Evolutionary conservation across 2,329 filamentous ascomycete genomes (phyloP), one percentile per base, ranked within the genome.

Genomic region (Metarhizium brunneum): DNA sequence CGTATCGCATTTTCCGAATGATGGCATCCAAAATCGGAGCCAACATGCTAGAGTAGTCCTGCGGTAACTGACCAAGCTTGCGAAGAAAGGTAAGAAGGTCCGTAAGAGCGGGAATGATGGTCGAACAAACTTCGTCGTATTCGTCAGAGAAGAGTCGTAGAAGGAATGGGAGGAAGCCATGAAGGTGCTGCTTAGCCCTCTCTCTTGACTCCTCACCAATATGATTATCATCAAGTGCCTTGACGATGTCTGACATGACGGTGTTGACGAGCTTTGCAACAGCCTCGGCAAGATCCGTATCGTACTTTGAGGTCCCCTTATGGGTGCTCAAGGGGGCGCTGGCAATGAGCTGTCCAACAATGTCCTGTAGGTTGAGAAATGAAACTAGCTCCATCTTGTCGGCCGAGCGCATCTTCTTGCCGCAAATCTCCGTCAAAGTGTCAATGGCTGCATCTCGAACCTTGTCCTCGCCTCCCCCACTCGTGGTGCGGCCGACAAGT

Each of bases 71-170:
- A 13, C 86, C 81, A 42, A 91, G 77, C 71, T 92, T 95, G 56
- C 94, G 87, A 61, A 97, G 81, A 69, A 95, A 92, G 32, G 90
- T 91, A 58, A 99, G 81, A 51, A 97, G 82, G 65, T 99, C 95
- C 51, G 90, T 96, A 55, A 97, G 83, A 42, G 90, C 92, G 25
- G 92, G 89, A 59, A 99, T 95, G 57, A 97, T 90, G 13, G 90
- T 94, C 40, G 92, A 95, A 76, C 94, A 97, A 62, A 99, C 87
- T 74, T 99, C 94, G 70, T 99, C 94, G 69, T 95, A 99, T 68
- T 99, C 92, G 71, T 99, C 94, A 29, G 91, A 88, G 73, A 99
- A 96, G 76, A 96, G 96, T 43, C 92, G 88, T 52, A 99, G 77
- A 13, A 97, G 80, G 62, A 92, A 87, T 0, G 92, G 90, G 32